Percentiles rank a stretch among this genome's conserved stretches.
phyloP scores from a whole-genome alignment of 768 basidiomycete genomes.

The Scleroderma citrinum region DNA sequence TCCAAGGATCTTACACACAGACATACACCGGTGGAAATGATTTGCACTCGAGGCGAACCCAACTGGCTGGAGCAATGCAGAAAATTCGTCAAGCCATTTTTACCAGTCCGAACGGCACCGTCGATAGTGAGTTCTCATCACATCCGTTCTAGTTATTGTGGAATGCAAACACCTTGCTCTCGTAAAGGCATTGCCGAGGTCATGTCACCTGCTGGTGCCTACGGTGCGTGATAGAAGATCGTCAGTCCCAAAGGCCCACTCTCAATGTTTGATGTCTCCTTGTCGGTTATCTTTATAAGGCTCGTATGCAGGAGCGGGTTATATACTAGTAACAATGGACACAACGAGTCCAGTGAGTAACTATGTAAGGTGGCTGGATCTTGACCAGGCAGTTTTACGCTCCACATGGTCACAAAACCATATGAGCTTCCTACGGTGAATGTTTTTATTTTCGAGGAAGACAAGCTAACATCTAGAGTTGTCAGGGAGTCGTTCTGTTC shows the following conservation, averaged over 20 bases:
- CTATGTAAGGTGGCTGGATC: conserved; percentile 64
- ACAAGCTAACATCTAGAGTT: background rate
- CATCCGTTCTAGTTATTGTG: background rate
- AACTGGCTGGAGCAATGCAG: conserved; percentile 46
- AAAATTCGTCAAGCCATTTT: conserved; percentile 53
- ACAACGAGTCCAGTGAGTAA: conserved; percentile 29
- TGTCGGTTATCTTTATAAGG: conserved; percentile 33
- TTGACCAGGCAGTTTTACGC: conserved; percentile 54
- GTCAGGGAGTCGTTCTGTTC: conserved; percentile 60
- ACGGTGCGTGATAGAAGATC: conserved; percentile 37
- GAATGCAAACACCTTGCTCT: background rate
- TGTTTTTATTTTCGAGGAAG: background rate
- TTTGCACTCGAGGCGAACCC: conserved; percentile 35
- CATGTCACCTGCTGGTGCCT: conserved; percentile 49
- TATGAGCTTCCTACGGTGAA: conserved; percentile 44
- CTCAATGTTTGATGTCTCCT: background rate
- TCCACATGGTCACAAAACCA: conserved; percentile 56
- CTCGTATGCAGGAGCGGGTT: conserved; percentile 63
- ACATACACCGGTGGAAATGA: conserved; percentile 71
- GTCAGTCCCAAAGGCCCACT: background rate
- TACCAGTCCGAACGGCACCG: conserved; percentile 50
- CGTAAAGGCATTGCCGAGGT: conserved; percentile 48
- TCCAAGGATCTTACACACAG: conserved; percentile 14
- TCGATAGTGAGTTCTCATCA: conserved; percentile 36
- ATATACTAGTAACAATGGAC: conserved; percentile 47